These are phyloP conservation scores for Globisporangium megalacanthum DNA, from an alignment of 352 stramenopile species.

Conservation along the genomic window DNA sequence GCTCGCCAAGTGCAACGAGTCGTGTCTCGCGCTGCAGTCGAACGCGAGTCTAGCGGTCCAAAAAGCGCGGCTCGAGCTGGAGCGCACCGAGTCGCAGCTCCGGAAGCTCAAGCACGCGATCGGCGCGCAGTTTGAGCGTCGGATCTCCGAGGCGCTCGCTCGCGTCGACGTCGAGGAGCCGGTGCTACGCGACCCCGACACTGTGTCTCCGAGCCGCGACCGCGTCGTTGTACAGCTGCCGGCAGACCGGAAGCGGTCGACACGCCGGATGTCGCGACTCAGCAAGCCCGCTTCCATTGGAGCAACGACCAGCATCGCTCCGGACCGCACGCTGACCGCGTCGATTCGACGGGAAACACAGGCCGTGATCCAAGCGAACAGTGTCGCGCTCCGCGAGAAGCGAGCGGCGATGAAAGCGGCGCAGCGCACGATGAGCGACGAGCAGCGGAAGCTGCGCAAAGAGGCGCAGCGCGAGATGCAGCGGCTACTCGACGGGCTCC, in stretches of 20 bases:
- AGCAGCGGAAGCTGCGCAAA: conserved; percentile 30
- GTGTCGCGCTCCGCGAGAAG: conserved; percentile 34
- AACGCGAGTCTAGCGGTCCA: conserved; percentile 30
- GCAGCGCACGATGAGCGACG: conserved; percentile 18
- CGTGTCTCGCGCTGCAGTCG: conserved; percentile 31
- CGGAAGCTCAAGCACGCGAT: conserved; percentile 53
- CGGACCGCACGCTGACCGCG: conserved; percentile 32
- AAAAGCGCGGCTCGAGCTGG: conserved; percentile 36
- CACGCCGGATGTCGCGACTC: conserved; percentile 4
- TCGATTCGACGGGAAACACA: conserved; percentile 54
- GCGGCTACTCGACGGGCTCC: conserved; percentile 35
- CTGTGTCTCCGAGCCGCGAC: neutral
- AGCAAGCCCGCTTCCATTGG: neutral
- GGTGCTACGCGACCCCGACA: neutral
- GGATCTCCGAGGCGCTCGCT: conserved; percentile 37
- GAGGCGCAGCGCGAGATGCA: conserved; percentile 37
- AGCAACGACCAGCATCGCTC: conserved; percentile 1
- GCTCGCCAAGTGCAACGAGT: conserved; percentile 53
- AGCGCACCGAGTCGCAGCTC: conserved; percentile 52
- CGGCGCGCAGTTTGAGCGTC: conserved; percentile 49
- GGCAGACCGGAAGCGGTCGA: neutral
- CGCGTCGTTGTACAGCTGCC: conserved; percentile 6
- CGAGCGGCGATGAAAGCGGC: conserved; percentile 36
- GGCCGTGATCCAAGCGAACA: conserved; percentile 37
- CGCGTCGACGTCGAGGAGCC: conserved; percentile 14